These are phyloP conservation scores for Cercospora berteroae DNA, from an alignment of 2,329 filamentous ascomycete species.

Conservation along the genomic window DNA sequence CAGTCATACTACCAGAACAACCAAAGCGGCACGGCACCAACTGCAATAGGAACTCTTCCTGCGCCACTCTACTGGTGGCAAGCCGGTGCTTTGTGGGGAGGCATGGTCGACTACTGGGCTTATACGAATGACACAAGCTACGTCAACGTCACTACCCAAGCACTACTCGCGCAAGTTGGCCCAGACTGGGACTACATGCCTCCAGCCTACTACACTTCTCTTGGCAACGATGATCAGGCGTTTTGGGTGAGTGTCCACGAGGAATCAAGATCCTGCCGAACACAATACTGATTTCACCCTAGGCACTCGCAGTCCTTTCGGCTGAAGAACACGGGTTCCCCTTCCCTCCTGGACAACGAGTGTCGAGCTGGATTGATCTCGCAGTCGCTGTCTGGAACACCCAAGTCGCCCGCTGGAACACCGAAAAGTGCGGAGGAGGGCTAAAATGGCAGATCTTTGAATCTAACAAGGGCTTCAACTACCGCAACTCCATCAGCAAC, in stretches of 20 bases:
- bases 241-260: not conserved
- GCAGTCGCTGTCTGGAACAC: conserved; percentile 79
- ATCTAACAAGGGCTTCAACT: conserved; percentile 66
- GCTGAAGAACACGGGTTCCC: conserved; percentile 76
- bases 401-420: conserved; percentile 70
- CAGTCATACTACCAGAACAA: conserved; percentile 40
- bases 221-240: conserved; percentile 58
- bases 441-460: conserved; percentile 83
- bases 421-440: conserved; percentile 65
- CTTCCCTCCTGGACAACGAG: conserved; percentile 53
- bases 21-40: conserved; percentile 30
- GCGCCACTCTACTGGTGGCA: conserved; percentile 51
- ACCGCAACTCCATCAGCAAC: conserved; percentile 60
- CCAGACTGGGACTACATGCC: conserved; percentile 46
- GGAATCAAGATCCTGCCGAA: not conserved
- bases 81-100: conserved; percentile 41
- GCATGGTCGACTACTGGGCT: conserved; percentile 46
- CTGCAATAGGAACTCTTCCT: conserved; percentile 42
- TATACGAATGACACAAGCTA: conserved; percentile 48
- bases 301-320: conserved; percentile 77
- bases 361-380: conserved; percentile 69
- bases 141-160: conserved; percentile 42
- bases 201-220: conserved; percentile 35
- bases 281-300: conserved; percentile 56
- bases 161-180: conserved; percentile 45